These are phyloP conservation scores for Dacryopinax primogenitus DNA, from an alignment of 768 basidiomycete species.

Conservation along the genomic window DNA sequence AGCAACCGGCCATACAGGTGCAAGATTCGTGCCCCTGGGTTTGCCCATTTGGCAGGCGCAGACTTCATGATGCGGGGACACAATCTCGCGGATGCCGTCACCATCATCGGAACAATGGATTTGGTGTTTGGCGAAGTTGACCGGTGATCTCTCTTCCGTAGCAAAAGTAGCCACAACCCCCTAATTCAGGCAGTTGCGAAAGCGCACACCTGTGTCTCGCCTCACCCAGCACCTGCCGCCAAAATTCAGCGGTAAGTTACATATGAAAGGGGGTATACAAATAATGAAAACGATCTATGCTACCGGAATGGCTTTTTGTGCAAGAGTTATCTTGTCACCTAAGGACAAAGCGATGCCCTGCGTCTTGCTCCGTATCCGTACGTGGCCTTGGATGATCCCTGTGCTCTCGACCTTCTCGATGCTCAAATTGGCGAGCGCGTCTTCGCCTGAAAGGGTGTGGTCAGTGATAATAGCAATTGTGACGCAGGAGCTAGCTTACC, in stretches of 20 bases:
- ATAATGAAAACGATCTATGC: background rate
- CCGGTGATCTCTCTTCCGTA: background rate
- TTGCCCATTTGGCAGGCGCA: constrained; percentile 86
- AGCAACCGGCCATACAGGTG: constrained; percentile 93
- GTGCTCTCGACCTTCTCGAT: constrained; percentile 70
- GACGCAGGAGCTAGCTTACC: constrained; percentile 39
- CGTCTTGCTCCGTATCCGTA: constrained; percentile 92
- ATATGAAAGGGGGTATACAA: constrained; percentile 9
- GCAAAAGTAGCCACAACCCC: background rate
- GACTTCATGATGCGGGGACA: constrained; percentile 98
- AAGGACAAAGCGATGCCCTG: constrained; percentile 92
- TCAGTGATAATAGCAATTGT: background rate
- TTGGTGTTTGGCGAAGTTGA: constrained; percentile 3
- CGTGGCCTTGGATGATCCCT: constrained; percentile 79
- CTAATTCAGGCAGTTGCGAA: background rate
- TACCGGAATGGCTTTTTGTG: constrained; percentile 2
- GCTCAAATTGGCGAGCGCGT: constrained; percentile 87
- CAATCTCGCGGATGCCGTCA: constrained; percentile 87
- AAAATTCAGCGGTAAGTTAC: background rate
- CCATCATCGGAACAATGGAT: constrained; percentile 94
- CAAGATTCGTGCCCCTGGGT: constrained; percentile 93
- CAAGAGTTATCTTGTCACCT: constrained; percentile 74
- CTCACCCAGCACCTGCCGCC: no score
- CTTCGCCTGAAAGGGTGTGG: constrained; percentile 53
- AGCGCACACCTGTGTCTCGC: background rate